Conservation (phyloP, 139 green algal genomes). For the Chlorella sorokiniana region DNA sequence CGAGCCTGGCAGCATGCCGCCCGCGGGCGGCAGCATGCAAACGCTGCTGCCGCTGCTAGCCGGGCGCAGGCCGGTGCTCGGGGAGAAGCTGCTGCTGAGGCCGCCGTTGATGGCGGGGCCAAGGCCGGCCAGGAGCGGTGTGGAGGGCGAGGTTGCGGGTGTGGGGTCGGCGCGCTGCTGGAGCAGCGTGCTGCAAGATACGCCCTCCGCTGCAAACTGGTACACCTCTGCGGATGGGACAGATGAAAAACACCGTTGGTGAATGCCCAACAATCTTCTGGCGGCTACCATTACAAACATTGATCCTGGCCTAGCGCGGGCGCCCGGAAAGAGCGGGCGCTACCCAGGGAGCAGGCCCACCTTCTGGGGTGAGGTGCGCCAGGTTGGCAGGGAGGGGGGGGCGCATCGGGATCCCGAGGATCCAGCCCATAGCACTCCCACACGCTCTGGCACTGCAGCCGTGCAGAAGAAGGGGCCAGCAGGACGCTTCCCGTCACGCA, state of each 20-base stretch:
- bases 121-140: neutral
- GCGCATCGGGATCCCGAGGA: conserved; percentile 7
- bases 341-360: conserved; percentile 14
- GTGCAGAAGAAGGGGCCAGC: neutral
- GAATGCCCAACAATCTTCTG: too few relatives aligned
- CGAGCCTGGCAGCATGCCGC: neutral
- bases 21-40: neutral
- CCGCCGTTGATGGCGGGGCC: neutral
- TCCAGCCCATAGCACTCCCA: conserved; percentile 32
- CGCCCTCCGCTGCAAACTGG: neutral
- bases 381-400: conserved; percentile 22
- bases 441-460: conserved; percentile 1
- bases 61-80: neutral
- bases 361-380: conserved; percentile 34
- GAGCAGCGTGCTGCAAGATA: neutral
- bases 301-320: too few relatives aligned
- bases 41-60: too few relatives aligned
- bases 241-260: too few relatives aligned
- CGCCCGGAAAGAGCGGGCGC: neutral
- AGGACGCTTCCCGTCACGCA: neutral
- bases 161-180: neutral
- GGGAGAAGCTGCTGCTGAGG: neutral
- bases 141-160: neutral
- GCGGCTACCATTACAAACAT: neutral
- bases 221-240: conserved; percentile 13